Conservation (phyloP, 2,329 filamentous ascomycete genomes). For the Fusarium haematococcum region DNA sequence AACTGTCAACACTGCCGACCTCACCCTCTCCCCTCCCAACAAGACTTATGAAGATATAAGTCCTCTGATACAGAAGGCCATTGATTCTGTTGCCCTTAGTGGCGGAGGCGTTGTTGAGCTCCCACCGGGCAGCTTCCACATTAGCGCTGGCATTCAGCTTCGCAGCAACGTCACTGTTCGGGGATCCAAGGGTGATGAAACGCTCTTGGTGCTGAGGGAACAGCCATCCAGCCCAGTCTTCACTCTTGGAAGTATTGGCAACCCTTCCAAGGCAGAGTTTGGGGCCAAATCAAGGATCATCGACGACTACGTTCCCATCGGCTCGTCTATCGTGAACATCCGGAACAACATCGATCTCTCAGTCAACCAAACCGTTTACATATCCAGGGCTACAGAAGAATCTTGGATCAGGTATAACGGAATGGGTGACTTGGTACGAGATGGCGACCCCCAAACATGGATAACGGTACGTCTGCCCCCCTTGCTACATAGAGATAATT, state of each 20-base stretch:
- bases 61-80: conserved; percentile 23
- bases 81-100: conserved; percentile 6
- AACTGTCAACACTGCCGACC: background rate
- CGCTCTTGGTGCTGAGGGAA: conserved; percentile 1
- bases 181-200: background rate
- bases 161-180: conserved; percentile 11
- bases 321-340: conserved; percentile 14
- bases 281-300: conserved; percentile 24
- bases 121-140: conserved; percentile 13
- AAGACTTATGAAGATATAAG: conserved; percentile 15
- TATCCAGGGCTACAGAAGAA: conserved; percentile 20
- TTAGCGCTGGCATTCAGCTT: conserved; percentile 22
- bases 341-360: background rate
- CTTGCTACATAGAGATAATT: accelerated
- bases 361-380: conserved; percentile 23
- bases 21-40: background rate
- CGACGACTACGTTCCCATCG: conserved; percentile 32
- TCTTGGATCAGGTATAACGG: conserved; percentile 32
- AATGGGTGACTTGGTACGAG: conserved; percentile 25
- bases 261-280: background rate
- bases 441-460: conserved; percentile 31
- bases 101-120: conserved; percentile 33
- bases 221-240: conserved; percentile 18
- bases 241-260: conserved; percentile 15
- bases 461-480: conserved; percentile 10